Conservation (phyloP, 495 filamentous ascomycete species). For the Hyaloscypha variabilis region DNA sequence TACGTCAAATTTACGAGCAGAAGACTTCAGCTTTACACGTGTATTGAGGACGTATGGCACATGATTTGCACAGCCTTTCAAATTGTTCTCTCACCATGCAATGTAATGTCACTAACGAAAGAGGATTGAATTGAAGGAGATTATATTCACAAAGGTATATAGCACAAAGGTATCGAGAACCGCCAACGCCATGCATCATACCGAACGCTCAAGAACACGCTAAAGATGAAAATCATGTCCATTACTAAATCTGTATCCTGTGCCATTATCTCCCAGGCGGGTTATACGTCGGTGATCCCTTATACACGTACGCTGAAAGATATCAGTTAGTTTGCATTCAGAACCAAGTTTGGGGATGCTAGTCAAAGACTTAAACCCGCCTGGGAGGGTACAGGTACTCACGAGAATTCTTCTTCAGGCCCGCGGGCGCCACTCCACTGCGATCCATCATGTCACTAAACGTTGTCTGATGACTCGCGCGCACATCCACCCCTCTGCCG, state of each 20-base stretch:
- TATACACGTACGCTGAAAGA: conserved; percentile 25
- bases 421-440: neutral
- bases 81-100: no score
- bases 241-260: neutral
- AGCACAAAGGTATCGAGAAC: neutral
- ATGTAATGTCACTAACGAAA: no score
- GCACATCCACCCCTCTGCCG: neutral
- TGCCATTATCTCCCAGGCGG: neutral
- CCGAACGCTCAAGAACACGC: neutral
- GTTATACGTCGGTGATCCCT: conserved; percentile 7
- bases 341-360: neutral
- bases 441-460: conserved; percentile 67
- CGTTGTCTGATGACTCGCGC: conserved; percentile 53
- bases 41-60: no score
- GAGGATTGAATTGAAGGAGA: no score
- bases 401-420: conserved; percentile 24
- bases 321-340: neutral
- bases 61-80: no score
- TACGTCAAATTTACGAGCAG: no score
- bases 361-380: neutral
- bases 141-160: neutral
- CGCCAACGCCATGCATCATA: neutral
- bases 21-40: no score
- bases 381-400: conserved; percentile 8
- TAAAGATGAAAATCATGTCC: neutral